A percentile compares a stretch with the other conserved stretches of the same genome.
Conservation (phyloP, 1,139 yeast species). For the Candida sp. region DNA sequence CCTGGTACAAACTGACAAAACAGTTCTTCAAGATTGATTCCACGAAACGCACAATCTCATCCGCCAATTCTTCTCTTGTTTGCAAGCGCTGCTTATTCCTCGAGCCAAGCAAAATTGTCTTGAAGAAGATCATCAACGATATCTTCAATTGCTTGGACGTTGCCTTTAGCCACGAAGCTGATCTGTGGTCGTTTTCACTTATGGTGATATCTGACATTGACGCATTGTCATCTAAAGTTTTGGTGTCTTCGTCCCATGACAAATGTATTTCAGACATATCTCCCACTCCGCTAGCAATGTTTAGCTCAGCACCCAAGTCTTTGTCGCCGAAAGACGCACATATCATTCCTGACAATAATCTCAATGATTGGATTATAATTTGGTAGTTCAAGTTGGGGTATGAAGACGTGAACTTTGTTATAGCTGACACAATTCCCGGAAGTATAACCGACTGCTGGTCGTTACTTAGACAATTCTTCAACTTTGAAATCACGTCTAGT, state of each 20-base stretch:
- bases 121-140: conserved; percentile 41
- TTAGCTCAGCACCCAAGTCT: conserved; percentile 21
- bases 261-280: conserved; percentile 21
- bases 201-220: conserved; percentile 9
- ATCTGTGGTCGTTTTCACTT: conserved; percentile 32
- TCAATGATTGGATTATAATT: conserved; percentile 24
- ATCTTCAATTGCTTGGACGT: conserved; percentile 64
- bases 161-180: conserved; percentile 65
- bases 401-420: conserved; percentile 29
- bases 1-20: conserved; percentile 35
- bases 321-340: conserved; percentile 32
- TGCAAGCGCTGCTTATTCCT: conserved; percentile 23
- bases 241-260: conserved; percentile 20
- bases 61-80: conserved; percentile 25
- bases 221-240: conserved; percentile 9
- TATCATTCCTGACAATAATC: conserved; percentile 24
- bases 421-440: conserved; percentile 43
- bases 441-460: conserved; percentile 40
- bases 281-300: conserved; percentile 2
- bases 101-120: conserved; percentile 21
- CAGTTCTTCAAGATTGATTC: conserved; percentile 28
- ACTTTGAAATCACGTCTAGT: conserved; percentile 10
- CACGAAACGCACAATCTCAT: conserved; percentile 27
- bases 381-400: conserved; percentile 29
- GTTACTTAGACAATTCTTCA: conserved; percentile 19